These are phyloP conservation scores for Primulina huaijiensis DNA, from an alignment of 257 asterid species.

Conservation along the genomic window DNA sequence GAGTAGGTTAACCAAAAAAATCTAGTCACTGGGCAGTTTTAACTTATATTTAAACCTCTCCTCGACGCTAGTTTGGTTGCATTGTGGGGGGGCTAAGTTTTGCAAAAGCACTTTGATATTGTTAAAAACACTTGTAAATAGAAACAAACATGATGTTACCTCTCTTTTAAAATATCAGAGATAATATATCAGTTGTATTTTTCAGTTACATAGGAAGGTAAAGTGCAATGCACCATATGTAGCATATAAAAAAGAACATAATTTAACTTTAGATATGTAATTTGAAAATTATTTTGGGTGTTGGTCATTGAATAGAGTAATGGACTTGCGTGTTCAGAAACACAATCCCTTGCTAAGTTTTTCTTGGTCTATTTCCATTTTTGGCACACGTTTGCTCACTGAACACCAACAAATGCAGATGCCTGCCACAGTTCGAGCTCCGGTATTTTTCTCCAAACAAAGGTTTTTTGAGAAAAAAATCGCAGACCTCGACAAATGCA, in stretches of 20 bases:
- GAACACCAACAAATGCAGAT: slow-evolving; percentile 45
- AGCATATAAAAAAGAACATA: not conserved
- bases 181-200: not conserved
- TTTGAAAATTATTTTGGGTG: too few species aligned
- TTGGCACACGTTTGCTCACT: not conserved
- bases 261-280: not conserved
- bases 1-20: not conserved
- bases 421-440: slow-evolving; percentile 54
- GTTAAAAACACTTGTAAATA: not conserved
- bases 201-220: not conserved
- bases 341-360: not conserved
- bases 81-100: not conserved
- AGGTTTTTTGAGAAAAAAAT: slow-evolving; percentile 59
- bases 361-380: not conserved
- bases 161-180: not conserved
- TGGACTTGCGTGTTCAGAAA: not conserved
- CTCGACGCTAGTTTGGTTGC: not conserved
- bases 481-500: slow-evolving; percentile 62
- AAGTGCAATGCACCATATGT: not conserved
- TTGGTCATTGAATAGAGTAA: not conserved
- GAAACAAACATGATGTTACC: not conserved
- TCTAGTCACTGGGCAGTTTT: not conserved
- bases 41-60: not conserved
- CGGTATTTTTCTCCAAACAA: slow-evolving; percentile 57
- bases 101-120: not conserved